These are phyloP conservation scores for Tetrapisispora fleetii DNA, from an alignment of 805 yeast genomes.

Conservation along the genomic window DNA sequence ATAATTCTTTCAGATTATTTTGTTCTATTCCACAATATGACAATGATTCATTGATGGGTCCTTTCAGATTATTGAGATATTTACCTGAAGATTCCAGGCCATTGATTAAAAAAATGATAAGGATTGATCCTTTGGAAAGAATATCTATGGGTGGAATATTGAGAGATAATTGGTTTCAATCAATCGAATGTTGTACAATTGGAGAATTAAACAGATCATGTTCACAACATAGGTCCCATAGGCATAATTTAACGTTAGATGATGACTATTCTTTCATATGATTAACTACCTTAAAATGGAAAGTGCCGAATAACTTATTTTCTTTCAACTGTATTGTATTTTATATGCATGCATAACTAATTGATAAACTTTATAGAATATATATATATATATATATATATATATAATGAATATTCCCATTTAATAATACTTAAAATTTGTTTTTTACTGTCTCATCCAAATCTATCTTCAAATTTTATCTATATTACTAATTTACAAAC, in stretches of 20 bases:
- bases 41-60: constrained; percentile 47
- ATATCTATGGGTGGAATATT: constrained; percentile 47
- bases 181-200: constrained; percentile 45
- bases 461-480: neutral
- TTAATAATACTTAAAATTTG: neutral
- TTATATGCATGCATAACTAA: neutral
- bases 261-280: neutral
- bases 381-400: neutral
- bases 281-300: neutral
- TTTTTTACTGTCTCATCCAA: neutral
- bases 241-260: constrained; percentile 41
- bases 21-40: constrained; percentile 33
- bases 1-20: constrained; percentile 66
- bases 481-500: no score
- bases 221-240: constrained; percentile 29
- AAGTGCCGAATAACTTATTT: neutral
- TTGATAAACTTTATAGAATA: neutral
- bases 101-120: constrained; percentile 57
- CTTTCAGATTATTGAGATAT: constrained; percentile 58
- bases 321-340: neutral
- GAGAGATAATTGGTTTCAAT: constrained; percentile 46
- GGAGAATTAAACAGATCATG: constrained; percentile 5
- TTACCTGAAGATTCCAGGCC: constrained; percentile 59
- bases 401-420: neutral
- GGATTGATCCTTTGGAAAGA: constrained; percentile 47